phyloP scores from a whole-genome alignment of 768 basidiomycete genomes.

The Galerina sulciceps region DNA sequence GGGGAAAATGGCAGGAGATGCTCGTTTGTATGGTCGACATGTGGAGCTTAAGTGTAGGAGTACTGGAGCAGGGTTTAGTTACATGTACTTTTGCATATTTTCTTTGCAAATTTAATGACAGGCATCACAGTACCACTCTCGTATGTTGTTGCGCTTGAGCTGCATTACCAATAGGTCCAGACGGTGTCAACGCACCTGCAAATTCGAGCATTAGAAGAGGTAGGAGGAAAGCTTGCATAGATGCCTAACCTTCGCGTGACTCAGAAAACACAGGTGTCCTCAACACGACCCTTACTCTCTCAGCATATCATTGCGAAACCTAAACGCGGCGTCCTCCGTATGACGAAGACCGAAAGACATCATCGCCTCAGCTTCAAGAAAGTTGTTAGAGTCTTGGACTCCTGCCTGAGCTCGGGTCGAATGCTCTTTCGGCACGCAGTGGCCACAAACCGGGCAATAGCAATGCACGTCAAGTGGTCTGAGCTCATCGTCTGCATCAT shows the following conservation, averaged over 20 bases:
- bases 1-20: not conserved
- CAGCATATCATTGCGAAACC: slow-evolving; percentile 13
- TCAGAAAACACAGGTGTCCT: no score
- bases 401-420: no score
- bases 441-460: not conserved
- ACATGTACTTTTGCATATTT: not conserved
- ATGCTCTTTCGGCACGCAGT: no score
- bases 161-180: not conserved
- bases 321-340: not conserved
- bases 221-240: not conserved
- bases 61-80: no score
- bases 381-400: no score
- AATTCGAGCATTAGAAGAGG: not conserved
- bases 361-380: no score
- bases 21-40: no score
- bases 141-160: not conserved
- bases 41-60: no score
- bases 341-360: no score
- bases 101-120: not conserved
- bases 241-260: no score
- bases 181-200: not conserved
- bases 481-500: not conserved
- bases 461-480: no score
- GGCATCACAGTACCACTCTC: not conserved
- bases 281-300: not conserved